Base-by-base conservation (phyloP, 23 red algal species). In the Cyanidium caldarium region DNA sequence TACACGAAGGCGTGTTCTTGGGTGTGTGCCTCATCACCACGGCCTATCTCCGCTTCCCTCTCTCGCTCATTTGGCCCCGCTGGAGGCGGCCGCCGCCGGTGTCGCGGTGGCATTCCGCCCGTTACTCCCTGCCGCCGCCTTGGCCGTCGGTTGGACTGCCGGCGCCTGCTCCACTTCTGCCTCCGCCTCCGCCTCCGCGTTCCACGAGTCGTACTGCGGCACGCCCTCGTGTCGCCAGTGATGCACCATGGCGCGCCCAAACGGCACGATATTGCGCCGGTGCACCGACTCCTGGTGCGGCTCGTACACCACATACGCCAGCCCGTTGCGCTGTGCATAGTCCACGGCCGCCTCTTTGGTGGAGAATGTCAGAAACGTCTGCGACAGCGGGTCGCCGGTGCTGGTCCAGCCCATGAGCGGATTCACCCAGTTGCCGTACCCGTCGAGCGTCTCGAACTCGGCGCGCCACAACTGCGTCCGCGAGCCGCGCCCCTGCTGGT, bases 401-500 rank as follows among this genome's bases (percentile, higher is more conserved):
- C 84, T 88, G 20, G 84, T 88, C 92, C 92, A 98, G 30, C 92
- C 92, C 92, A 98, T 98, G 38, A 98, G 70, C 23, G 92, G 92
- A 42, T 98, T 98, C 16, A 83, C 88, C 92, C 92, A 98, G 76
- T 88, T 79, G 35, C 44, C 90, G 40, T 45, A 72, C 3, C 81
- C 80, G 34, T 87, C 82, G 17, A 86, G 67, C 46, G 85, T 88
- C 51, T 98, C 92, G 66, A 85, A 98, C 65, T 74, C 68, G 38
- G 82, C 76, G 35, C 73, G 76, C 92, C 92, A 98, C 45, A 86
- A 41, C 45, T 81, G 77, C 56, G 81, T 89, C 2, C 79, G 39
- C 45, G 80, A 77, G 20, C 85, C 85, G 23, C 82, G 67, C 3
- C 92, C 92, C 73, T 98, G 92, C 66, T 98, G 92, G 26, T 76